phyloP scores from a whole-genome alignment of 2,329 filamentous ascomycete species.

The Elsinoe necatrix region DNA sequence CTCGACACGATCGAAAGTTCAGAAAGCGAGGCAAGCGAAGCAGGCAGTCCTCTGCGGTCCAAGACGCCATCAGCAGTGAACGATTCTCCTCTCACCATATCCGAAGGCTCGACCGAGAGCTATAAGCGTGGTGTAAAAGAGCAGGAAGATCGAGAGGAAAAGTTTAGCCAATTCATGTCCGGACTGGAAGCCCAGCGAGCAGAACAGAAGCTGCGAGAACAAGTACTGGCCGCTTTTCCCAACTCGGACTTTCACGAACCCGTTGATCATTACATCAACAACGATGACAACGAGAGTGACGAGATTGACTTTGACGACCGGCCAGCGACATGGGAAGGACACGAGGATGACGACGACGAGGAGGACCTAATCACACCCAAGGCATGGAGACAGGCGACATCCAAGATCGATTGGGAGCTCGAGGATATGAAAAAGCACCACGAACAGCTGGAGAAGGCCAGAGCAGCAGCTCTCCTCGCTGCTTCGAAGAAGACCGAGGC shows the following conservation, averaged over 20 bases:
- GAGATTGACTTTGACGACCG: slow-evolving; percentile 30
- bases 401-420: slow-evolving; percentile 63
- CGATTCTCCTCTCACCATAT: slow-evolving; percentile 37
- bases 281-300: slow-evolving; percentile 52
- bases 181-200: slow-evolving; percentile 72
- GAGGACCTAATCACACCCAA: slow-evolving; percentile 22
- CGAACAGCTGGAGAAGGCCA: slow-evolving; percentile 51
- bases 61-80: slow-evolving; percentile 35
- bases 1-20: slow-evolving; percentile 54
- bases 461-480: slow-evolving; percentile 35
- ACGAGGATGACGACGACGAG: slow-evolving; percentile 32
- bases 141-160: slow-evolving; percentile 63
- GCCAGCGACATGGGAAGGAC: slow-evolving; percentile 30
- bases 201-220: slow-evolving; percentile 69
- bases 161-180: slow-evolving; percentile 67
- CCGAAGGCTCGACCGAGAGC: slow-evolving; percentile 34
- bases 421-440: slow-evolving; percentile 73
- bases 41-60: slow-evolving; percentile 18
- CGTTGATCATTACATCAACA: slow-evolving; percentile 62
- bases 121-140: slow-evolving; percentile 48
- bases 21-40: slow-evolving; percentile 33
- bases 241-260: slow-evolving; percentile 61
- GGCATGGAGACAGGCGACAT: slow-evolving; percentile 50
- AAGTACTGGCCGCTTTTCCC: slow-evolving; percentile 67
- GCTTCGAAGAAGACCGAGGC: slow-evolving; percentile 21